phyloP scores from a whole-genome alignment of 2,329 filamentous ascomycete species.

The Grosmannia clavigera region DNA sequence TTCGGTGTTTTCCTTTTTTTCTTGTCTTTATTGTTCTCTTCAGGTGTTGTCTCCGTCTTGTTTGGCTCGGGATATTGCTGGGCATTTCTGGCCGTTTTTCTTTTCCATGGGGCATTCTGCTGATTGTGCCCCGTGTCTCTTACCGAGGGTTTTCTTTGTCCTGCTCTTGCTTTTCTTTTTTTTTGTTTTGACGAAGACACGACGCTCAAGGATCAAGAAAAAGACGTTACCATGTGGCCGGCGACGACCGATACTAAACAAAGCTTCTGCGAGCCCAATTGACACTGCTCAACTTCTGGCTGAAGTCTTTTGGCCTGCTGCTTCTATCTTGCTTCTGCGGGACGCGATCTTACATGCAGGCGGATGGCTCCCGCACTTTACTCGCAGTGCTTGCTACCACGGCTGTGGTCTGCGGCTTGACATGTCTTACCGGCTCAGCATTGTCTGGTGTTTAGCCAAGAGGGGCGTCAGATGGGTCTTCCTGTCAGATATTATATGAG shows the following conservation, averaged over 20 bases:
- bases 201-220: slow-evolving; percentile 10
- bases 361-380: background rate
- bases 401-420: too few species aligned
- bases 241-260: slow-evolving; percentile 15
- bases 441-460: background rate
- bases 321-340: background rate
- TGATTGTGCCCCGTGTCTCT: background rate
- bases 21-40: background rate
- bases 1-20: background rate
- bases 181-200: slow-evolving; percentile 9
- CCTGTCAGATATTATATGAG: background rate
- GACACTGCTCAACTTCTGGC: background rate
- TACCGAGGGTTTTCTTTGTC: background rate
- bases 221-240: slow-evolving; percentile 13
- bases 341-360: background rate
- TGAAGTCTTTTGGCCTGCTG: background rate
- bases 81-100: background rate
- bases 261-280: background rate
- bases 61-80: background rate
- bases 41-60: background rate
- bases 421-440: too few species aligned
- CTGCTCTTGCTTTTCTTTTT: background rate
- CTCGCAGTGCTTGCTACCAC: too few species aligned
- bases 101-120: background rate
- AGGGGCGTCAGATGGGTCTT: background rate